Conservation (phyloP, 2,329 filamentous ascomycete genomes). For the Fusarium sp. region DNA sequence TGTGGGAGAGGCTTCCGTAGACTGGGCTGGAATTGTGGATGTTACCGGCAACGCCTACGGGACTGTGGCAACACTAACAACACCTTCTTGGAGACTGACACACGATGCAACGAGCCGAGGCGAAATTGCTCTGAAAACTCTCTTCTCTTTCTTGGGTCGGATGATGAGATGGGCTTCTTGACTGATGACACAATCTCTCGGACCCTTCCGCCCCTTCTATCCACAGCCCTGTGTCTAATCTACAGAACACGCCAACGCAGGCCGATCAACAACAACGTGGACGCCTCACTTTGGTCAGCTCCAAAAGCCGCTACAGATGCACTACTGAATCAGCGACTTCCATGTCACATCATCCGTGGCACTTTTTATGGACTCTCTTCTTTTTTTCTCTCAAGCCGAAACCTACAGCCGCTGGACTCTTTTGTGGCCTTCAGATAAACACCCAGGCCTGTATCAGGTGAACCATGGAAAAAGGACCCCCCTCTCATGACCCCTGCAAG, state of each 20-base stretch:
- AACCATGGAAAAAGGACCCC: background rate
- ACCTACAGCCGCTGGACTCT: background rate
- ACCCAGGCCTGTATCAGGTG: slow-evolving; percentile 18
- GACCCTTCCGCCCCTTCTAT: background rate
- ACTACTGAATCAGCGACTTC: slow-evolving; percentile 23
- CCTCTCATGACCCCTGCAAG: slow-evolving; percentile 27
- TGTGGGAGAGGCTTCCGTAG: slow-evolving; percentile 14
- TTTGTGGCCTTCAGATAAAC: background rate
- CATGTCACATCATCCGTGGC: slow-evolving; percentile 21
- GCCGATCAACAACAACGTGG: slow-evolving; percentile 15
- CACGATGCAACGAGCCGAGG: background rate
- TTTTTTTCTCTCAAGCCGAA: background rate
- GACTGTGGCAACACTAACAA: slow-evolving; percentile 17
- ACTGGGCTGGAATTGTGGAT: slow-evolving; percentile 29
- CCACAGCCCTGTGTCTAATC: slow-evolving; percentile 8
- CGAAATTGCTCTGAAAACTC: slow-evolving; percentile 16
- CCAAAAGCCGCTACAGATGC: slow-evolving; percentile 9
- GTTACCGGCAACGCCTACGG: slow-evolving; percentile 20
- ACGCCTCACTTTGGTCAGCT: slow-evolving; percentile 30
- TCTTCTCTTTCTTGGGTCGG: background rate
- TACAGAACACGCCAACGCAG: slow-evolving; percentile 2
- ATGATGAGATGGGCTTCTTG: background rate
- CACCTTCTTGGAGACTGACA: background rate
- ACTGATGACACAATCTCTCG: background rate
- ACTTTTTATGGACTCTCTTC: background rate